Conservation (phyloP, 768 basidiomycete genomes). For the Auricularia heimuer region DNA sequence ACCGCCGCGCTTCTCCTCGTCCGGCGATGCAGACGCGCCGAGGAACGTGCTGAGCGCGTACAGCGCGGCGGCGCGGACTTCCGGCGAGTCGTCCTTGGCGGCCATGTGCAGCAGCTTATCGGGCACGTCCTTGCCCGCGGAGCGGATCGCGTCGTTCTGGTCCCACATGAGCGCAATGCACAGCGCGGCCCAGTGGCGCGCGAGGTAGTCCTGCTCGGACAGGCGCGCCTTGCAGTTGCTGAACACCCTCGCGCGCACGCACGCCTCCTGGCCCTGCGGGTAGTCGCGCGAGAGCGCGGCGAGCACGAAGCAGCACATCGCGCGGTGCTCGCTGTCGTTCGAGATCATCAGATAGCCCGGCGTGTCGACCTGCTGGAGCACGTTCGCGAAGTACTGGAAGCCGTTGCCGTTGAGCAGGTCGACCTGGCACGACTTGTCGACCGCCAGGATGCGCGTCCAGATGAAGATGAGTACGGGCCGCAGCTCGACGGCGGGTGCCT, state of each 20-base stretch:
- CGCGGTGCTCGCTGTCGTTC: constrained; percentile 89
- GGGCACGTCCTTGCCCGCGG: constrained; percentile 67
- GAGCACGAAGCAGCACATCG: constrained; percentile 97
- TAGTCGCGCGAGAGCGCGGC: constrained; percentile 84
- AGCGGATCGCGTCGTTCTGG: constrained; percentile 80
- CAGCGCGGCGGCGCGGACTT: constrained; percentile 84
- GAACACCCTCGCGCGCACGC: constrained; percentile 72
- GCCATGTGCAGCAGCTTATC: constrained; percentile 72
- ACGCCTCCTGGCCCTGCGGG: constrained; percentile 77
- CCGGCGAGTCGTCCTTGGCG: constrained; percentile 71
- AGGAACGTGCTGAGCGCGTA: constrained; percentile 91
- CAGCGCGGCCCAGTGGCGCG: constrained; percentile 89
- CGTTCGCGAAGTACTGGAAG: constrained; percentile 77
- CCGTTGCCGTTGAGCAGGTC: constrained; percentile 75
- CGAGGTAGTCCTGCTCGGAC: constrained; percentile 82
- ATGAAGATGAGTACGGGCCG: constrained; percentile 97
- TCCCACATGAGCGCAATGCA: constrained; percentile 97
- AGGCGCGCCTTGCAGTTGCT: constrained; percentile 78
- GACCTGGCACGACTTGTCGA: constrained; percentile 86
- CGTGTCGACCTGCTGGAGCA: constrained; percentile 62
- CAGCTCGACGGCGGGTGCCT: constrained; percentile 90
- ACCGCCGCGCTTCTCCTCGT: constrained; percentile 57
- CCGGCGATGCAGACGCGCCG: constrained; percentile 77
- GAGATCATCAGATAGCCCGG: constrained; percentile 51
- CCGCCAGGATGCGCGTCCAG: constrained; percentile 94